Base-by-base conservation (phyloP, 192 early-diverging fungal species). In the Coemansia erecta region DNA sequence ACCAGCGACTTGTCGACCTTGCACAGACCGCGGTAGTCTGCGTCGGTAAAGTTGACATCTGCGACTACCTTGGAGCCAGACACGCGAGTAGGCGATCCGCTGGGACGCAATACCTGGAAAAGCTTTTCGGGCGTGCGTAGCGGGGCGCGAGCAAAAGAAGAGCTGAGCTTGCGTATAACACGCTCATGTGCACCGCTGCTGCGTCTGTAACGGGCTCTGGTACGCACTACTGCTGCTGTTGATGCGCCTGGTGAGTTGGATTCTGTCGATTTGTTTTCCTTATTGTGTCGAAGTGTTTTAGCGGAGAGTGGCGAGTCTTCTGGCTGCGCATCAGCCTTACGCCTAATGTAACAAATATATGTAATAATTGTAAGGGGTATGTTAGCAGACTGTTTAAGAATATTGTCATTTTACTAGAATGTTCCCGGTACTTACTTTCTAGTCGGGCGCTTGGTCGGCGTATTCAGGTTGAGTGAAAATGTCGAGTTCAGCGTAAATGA, bases 1-100 rank as follows among this genome's bases (percentile, higher is more conserved):
- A 71, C 61, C 2, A 77, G 64, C 1, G 74, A 68, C 22, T 77
- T 77, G 58, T 77, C 74, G 0, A 77, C 74, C 5, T 63, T 77
- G 50, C 74, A 77, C 22, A 71, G 19, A 0, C 51, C 51, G 8
- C 39, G 12, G 9, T 50, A 43, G 39, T 43, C 56, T 0, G 47
- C 37, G 3, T 76, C 56, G 0, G 73, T 62, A 21, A 76, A 76
- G 0, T 63, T 70, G 1, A 70, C 60, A 46, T 19, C 13, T 0
- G 68, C 60, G 0, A 69, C 51, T 0, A 76, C 68, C 11, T 66
- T 69, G 17, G 63, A 62, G 45, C 73, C 73, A 0, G 73, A 66
- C 14, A 76, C 68, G 15, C 68, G 47, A 13, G 68, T 63, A 0
- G 73, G 73, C 23, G 73, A 76, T 9, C 73, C 73, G 13, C 67